Evolutionary conservation across 441 rosid species (phyloP).

Genomic region (Adansonia rubrostipa): DNA sequence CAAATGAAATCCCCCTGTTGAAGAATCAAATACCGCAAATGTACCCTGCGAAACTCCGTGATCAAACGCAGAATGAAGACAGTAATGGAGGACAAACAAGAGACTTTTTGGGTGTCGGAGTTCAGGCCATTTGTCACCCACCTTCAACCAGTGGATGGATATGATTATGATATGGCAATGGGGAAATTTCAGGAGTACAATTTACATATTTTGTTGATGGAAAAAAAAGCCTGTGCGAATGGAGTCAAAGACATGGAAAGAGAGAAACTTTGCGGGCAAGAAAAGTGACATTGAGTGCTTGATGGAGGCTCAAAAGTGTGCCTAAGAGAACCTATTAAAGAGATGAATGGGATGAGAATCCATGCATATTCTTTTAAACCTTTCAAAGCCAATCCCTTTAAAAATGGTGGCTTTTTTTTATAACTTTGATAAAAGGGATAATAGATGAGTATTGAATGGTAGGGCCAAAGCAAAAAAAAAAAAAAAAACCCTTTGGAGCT

Average conservation of each 20-base stretch:
- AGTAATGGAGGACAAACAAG: slow-evolving; percentile 69
- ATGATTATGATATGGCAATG: slow-evolving; percentile 40
- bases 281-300: slow-evolving; percentile 45
- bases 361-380: too few species aligned
- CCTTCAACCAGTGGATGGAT: slow-evolving; percentile 79
- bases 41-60: slow-evolving; percentile 61
- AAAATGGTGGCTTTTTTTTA: slow-evolving; percentile 39
- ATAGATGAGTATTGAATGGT: slow-evolving; percentile 37
- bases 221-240: slow-evolving; percentile 23
- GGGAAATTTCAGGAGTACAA: slow-evolving; percentile 11
- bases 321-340: slow-evolving; percentile 32
- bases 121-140: slow-evolving; percentile 59
- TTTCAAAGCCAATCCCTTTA: slow-evolving; percentile 39
- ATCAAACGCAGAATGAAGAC: slow-evolving; percentile 49
- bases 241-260: slow-evolving; percentile 9
- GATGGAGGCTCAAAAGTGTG: slow-evolving; percentile 38
- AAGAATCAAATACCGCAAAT: slow-evolving; percentile 45
- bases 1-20: slow-evolving; percentile 44
- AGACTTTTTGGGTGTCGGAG: slow-evolving; percentile 91
- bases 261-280: slow-evolving; percentile 39
- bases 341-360: slow-evolving; percentile 5
- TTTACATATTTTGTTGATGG: slow-evolving; percentile 23
- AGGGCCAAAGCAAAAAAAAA: slow-evolving; percentile 40
- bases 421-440: slow-evolving; percentile 35
- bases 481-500: slow-evolving; percentile 50